phyloP scores from a whole-genome alignment of 495 filamentous ascomycete species.

The Penicillium maclennaniae region DNA sequence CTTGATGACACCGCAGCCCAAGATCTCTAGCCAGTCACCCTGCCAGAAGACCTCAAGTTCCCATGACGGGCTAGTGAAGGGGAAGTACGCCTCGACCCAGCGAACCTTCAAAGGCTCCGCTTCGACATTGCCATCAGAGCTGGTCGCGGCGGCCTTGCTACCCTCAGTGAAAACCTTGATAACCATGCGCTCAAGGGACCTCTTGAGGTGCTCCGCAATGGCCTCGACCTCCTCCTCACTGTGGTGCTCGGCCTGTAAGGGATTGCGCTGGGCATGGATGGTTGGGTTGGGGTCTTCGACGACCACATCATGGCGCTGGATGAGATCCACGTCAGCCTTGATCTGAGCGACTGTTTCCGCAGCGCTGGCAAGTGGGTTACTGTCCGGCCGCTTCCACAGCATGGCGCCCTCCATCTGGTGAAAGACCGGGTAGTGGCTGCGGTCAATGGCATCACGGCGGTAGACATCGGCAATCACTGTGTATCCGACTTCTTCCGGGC shows the following conservation, averaged over 20 bases:
- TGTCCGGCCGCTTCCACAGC: slow-evolving; percentile 75
- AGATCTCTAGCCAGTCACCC: slow-evolving; percentile 89
- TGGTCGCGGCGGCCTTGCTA: slow-evolving; percentile 57
- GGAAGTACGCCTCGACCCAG: slow-evolving; percentile 96
- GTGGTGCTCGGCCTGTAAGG: slow-evolving; percentile 70
- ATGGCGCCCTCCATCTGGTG: slow-evolving; percentile 97
- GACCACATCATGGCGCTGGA: slow-evolving; percentile 66
- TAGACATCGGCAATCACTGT: slow-evolving; percentile 96
- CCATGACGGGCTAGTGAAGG: slow-evolving; percentile 92
- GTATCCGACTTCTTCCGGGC: slow-evolving; percentile 70
- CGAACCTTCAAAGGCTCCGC: slow-evolving; percentile 74
- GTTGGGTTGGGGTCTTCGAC: slow-evolving; percentile 86
- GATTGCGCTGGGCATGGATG: slow-evolving; percentile 75
- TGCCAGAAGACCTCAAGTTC: slow-evolving; percentile 95
- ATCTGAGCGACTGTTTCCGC: slow-evolving; percentile 44
- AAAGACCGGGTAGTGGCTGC: slow-evolving; percentile 92
- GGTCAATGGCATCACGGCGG: slow-evolving; percentile 89
- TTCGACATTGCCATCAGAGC: slow-evolving; percentile 41
- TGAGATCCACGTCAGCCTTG: slow-evolving; percentile 56
- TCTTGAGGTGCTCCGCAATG: slow-evolving; percentile 80
- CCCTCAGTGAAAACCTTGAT: slow-evolving; percentile 83
- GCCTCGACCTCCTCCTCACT: slow-evolving; percentile 73
- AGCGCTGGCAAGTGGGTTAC: slow-evolving; percentile 50
- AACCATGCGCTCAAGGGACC: slow-evolving; percentile 83
- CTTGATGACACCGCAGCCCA: slow-evolving; percentile 87